These are phyloP conservation scores for Aspergillus quadrilineatus DNA, from an alignment of 2,329 filamentous ascomycete genomes.

Conservation along the genomic window DNA sequence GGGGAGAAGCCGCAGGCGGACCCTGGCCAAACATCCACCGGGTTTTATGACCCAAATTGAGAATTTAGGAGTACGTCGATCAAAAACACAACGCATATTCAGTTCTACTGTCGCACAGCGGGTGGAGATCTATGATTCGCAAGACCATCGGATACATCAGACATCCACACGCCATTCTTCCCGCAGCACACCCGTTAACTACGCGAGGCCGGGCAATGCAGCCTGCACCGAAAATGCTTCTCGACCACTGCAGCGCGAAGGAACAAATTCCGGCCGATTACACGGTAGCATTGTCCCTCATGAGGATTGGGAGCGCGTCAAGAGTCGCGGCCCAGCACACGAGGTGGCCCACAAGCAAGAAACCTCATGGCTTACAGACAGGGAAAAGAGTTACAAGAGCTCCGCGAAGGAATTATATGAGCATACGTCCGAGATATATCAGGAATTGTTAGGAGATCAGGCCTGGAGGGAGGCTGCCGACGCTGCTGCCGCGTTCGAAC, in stretches of 20 bases:
- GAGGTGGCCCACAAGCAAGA: not conserved
- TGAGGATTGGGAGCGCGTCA: not conserved
- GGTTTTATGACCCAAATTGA: constrained; percentile 19
- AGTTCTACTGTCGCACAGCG: constrained; percentile 26
- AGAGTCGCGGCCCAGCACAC: not conserved
- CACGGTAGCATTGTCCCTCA: not conserved
- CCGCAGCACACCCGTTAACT: constrained; percentile 2
- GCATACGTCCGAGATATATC: constrained; percentile 27
- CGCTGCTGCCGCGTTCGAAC: constrained; percentile 43
- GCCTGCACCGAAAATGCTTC: not conserved
- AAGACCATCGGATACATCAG: constrained; percentile 14
- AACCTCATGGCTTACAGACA: not conserved
- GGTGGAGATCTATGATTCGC: constrained; percentile 21
- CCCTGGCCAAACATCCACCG: constrained; percentile 20
- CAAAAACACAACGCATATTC: constrained; percentile 29
- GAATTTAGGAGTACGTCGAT: constrained; percentile 17
- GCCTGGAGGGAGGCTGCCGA: constrained; percentile 34
- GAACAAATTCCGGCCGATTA: not conserved
- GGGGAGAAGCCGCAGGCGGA: constrained; percentile 15
- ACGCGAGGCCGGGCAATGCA: not conserved
- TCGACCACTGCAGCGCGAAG: not conserved
- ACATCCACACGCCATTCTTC: constrained; percentile 1
- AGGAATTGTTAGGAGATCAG: constrained; percentile 21
- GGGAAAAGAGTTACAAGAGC: constrained; percentile 11
- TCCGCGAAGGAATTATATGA: constrained; percentile 19